Evolutionary conservation across 768 basidiomycete species (phyloP).

Genomic region (Boletellus ananas): DNA sequence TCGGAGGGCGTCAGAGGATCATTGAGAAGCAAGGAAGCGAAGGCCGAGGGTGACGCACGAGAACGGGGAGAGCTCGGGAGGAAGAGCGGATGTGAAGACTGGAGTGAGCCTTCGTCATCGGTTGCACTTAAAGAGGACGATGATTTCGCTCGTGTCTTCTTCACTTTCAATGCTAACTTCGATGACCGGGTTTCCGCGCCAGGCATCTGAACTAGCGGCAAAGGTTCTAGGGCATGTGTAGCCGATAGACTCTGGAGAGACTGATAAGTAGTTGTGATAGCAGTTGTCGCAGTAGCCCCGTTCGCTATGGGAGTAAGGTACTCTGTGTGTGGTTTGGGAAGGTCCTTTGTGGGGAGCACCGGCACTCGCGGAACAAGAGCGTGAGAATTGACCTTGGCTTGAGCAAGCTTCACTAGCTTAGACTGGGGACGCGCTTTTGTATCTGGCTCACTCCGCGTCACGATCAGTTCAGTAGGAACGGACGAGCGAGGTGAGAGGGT

Average conservation of each 20-base stretch:
- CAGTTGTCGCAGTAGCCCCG: constrained; percentile 76
- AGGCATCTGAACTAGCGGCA: constrained; percentile 28
- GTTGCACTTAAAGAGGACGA: constrained; percentile 28
- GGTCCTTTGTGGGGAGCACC: constrained; percentile 30
- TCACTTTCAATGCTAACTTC: constrained; percentile 75
- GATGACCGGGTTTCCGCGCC: constrained; percentile 48
- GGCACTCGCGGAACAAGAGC: constrained; percentile 24
- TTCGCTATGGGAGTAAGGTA: constrained; percentile 79
- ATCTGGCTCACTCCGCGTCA: constrained; percentile 15
- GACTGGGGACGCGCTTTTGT: constrained; percentile 48
- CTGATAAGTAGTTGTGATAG: constrained; percentile 80
- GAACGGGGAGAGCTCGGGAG: constrained; percentile 46
- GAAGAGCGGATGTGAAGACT: constrained; percentile 54
- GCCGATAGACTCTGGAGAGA: constrained; percentile 57
- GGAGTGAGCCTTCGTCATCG: constrained; percentile 38
- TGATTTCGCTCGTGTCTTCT: constrained; percentile 50
- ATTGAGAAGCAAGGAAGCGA: constrained; percentile 68
- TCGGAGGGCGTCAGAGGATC: constrained; percentile 40
- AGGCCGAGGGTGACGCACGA: constrained; percentile 75
- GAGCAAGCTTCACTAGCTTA: constrained; percentile 72
- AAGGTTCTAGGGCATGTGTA: constrained; percentile 23
- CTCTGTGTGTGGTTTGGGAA: constrained; percentile 56
- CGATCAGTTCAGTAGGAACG: constrained; percentile 11
- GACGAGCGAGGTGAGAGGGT: constrained; percentile 22
- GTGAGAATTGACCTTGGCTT: constrained; percentile 41